These are phyloP conservation scores for Penicillium sp. DNA, from an alignment of 2,329 filamentous ascomycete species.

Conservation along the genomic window DNA sequence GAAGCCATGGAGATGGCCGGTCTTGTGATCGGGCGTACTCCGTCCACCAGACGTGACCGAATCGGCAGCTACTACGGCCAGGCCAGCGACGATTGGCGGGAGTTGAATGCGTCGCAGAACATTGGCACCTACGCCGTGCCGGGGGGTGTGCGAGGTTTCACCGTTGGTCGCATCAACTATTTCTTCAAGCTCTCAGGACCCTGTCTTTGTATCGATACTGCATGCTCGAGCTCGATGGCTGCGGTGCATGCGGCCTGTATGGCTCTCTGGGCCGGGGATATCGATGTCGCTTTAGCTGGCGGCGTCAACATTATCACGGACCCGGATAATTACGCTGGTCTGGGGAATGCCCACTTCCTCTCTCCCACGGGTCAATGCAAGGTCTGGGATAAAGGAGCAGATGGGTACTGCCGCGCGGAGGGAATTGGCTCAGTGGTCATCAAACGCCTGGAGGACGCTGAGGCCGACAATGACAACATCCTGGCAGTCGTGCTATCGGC, in stretches of 20 bases:
- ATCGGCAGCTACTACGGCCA: constrained; percentile 7
- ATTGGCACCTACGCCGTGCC: not conserved
- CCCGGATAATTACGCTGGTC: constrained; percentile 73
- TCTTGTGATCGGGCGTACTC: constrained; percentile 34
- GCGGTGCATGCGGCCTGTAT: constrained; percentile 2
- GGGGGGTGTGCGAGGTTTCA: not conserved
- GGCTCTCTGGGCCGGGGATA: not conserved
- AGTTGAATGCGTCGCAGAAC: not conserved
- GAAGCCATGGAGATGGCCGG: constrained; percentile 56
- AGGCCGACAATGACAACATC: constrained; percentile 52
- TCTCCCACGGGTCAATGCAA: constrained; percentile 51
- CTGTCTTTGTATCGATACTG: constrained; percentile 3
- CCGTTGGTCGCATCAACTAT: constrained; percentile 3
- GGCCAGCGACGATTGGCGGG: not conserved
- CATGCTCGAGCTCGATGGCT: not conserved
- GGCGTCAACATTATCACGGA: constrained; percentile 72
- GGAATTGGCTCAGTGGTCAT: constrained; percentile 54
- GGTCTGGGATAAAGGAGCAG: constrained; percentile 52
- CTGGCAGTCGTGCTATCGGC: constrained; percentile 49
- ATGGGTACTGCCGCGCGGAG: constrained; percentile 60
- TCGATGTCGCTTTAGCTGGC: constrained; percentile 75
- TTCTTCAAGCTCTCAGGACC: constrained; percentile 6
- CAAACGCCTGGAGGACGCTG: constrained; percentile 57
- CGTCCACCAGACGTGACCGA: constrained; percentile 61
- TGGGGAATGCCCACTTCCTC: constrained; percentile 56